Percentiles rank a stretch among this genome's conserved stretches.
phyloP scores from a whole-genome alignment of 176 grass and related monocot genomes.

The Ensete ventricosum region DNA sequence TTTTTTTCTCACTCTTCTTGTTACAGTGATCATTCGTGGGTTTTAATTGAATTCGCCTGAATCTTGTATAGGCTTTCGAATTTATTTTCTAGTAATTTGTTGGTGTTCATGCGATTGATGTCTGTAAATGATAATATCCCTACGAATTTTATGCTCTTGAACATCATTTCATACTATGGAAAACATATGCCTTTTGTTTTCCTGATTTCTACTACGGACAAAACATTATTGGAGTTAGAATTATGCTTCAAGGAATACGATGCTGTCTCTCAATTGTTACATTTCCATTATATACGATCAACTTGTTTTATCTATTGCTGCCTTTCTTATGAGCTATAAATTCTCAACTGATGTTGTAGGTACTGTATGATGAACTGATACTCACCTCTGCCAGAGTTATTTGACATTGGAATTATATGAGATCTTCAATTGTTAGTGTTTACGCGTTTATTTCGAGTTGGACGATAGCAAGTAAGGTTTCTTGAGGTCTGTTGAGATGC shows the following conservation, averaged over 20 bases:
- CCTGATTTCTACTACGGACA: too few species aligned
- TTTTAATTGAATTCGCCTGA: too few species aligned
- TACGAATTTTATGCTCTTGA: not conserved
- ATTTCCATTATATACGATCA: not conserved
- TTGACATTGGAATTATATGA: not conserved
- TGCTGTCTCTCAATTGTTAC: too few species aligned
- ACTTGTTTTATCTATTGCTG: not conserved
- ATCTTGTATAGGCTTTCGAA: too few species aligned
- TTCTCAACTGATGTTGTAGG: not conserved
- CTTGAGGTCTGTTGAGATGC: not conserved
- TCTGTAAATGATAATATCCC: not conserved
- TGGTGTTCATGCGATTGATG: not conserved
- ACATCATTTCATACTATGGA: not conserved
- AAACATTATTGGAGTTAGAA: not conserved
- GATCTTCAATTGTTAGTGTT: not conserved
- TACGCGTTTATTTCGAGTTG: not conserved
- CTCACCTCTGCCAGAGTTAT: not conserved
- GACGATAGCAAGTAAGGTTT: not conserved
- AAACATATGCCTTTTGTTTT: too few species aligned
- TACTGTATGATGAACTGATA: not conserved
- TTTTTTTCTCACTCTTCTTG: not conserved
- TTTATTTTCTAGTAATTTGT: too few species aligned
- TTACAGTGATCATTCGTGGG: not conserved
- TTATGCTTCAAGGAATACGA: not conserved
- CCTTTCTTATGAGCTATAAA: not conserved